Evolutionary conservation across 257 asterid species (phyloP).

Genomic region (Plantago elongata): DNA sequence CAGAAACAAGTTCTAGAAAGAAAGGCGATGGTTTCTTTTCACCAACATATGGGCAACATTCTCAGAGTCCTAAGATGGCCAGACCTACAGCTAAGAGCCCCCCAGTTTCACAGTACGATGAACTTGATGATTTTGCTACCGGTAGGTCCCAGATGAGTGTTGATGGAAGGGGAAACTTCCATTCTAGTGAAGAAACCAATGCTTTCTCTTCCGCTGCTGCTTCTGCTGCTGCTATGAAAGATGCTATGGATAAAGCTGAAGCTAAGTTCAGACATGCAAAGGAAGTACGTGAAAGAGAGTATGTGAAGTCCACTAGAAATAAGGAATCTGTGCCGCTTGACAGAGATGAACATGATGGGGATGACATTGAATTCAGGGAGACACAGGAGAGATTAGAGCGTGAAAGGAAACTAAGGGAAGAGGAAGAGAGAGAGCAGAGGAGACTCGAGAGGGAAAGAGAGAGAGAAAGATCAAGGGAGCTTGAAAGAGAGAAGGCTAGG

Average conservation of each 20-base stretch:
- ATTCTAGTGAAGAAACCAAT: conserved; percentile 53
- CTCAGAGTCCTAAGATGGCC: conserved; percentile 48
- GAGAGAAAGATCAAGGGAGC: conserved; percentile 50
- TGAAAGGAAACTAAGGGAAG: conserved; percentile 71
- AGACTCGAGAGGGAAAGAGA: conserved; percentile 71
- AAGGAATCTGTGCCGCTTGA: conserved; percentile 56
- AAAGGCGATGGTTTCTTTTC: conserved; percentile 55
- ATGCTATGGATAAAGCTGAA: conserved; percentile 98
- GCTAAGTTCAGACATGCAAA: conserved; percentile 94
- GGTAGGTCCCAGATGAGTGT: conserved; percentile 46
- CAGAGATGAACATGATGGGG: conserved; percentile 53
- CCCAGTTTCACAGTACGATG: conserved; percentile 74
- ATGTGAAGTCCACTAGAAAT: conserved; percentile 70
- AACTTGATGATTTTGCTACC: conserved; percentile 82
- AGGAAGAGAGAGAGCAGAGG: conserved; percentile 79
- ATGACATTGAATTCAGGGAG: conserved; percentile 68
- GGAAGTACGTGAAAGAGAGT: conserved; percentile 93
- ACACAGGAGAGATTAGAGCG: conserved; percentile 63
- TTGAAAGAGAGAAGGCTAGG: conserved; percentile 73
- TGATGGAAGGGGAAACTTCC: conserved; percentile 42
- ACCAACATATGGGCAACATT: conserved; percentile 42
- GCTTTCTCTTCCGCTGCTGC: conserved; percentile 83
- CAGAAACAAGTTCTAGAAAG: conserved; percentile 47
- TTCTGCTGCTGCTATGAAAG: conserved; percentile 99
- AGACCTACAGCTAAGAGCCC: conserved; percentile 51